These are phyloP conservation scores for Euphorbia pulcherrima DNA, from an alignment of 345 rosid genomes.

Conservation along the genomic window DNA sequence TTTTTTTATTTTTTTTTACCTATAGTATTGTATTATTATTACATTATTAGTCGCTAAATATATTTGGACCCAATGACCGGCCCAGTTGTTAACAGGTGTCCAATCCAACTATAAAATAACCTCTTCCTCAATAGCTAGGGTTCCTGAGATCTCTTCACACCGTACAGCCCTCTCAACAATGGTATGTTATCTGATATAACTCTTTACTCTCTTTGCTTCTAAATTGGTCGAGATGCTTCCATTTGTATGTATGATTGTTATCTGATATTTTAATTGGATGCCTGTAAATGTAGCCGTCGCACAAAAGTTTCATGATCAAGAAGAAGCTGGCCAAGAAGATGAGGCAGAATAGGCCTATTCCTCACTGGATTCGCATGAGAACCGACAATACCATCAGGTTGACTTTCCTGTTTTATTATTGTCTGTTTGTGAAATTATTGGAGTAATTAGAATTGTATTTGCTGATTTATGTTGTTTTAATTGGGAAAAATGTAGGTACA, in stretches of 20 bases:
- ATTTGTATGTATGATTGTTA: not conserved
- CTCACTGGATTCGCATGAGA: slow-evolving; percentile 66
- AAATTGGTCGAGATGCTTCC: not conserved
- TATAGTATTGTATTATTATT: no score
- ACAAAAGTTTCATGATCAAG: slow-evolving; percentile 79
- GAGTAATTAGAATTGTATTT: not conserved
- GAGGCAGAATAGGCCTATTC: slow-evolving; percentile 77
- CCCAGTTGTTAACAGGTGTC: no score
- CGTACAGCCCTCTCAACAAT: not conserved
- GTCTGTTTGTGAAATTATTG: not conserved
- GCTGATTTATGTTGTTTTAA: not conserved
- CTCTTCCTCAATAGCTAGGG: not conserved
- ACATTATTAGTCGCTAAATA: no score
- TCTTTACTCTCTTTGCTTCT: not conserved
- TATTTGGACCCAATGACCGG: no score
- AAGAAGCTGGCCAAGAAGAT: slow-evolving; percentile 77
- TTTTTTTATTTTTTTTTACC: no score
- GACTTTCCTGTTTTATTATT: not conserved
- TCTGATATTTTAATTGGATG: not conserved
- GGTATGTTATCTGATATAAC: not conserved
- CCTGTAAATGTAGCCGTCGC: slow-evolving; percentile 60
- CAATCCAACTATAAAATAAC: not conserved
- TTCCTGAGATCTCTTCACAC: no score
- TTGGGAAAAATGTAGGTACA: slow-evolving; percentile 18
- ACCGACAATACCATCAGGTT: slow-evolving; percentile 70